Evolutionary conservation across 176 grass and related monocot species (phyloP).

Genomic region (Eleusine indica): DNA sequence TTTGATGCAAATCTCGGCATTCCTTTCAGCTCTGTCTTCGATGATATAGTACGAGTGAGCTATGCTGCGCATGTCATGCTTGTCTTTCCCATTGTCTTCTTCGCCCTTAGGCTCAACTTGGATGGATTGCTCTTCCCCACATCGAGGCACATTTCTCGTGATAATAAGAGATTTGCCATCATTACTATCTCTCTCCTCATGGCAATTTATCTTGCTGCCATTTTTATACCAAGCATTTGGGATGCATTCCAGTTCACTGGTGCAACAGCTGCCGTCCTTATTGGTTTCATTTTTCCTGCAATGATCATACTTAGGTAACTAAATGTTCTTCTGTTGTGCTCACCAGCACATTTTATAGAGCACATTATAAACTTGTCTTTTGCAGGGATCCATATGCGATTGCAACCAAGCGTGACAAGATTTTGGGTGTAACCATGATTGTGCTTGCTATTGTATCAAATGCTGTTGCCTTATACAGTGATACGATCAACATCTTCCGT

Average conservation of each 20-base stretch:
- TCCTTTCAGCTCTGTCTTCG: conserved; percentile 62
- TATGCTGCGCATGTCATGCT: conserved; percentile 81
- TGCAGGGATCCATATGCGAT: conserved; percentile 79
- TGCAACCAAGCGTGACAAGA: conserved; percentile 65
- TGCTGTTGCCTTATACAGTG: conserved; percentile 81
- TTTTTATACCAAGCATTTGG: conserved; percentile 88
- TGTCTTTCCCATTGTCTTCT: conserved; percentile 86
- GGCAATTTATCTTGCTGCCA: conserved; percentile 67
- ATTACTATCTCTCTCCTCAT: conserved; percentile 63
- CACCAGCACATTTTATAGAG: not conserved
- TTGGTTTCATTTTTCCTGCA: conserved; percentile 91
- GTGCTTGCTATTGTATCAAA: conserved; percentile 77
- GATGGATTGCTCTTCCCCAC: conserved; percentile 80
- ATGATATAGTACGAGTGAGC: conserved; percentile 78
- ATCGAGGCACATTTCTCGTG: conserved; percentile 60
- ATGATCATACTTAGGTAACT: conserved; percentile 76
- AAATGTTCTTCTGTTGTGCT: not conserved
- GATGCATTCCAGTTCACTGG: conserved; percentile 86
- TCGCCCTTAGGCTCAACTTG: conserved; percentile 73
- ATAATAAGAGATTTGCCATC: conserved; percentile 65
- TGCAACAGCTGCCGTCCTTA: conserved; percentile 69
- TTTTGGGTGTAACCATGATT: conserved; percentile 81
- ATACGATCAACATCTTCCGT: conserved; percentile 54
- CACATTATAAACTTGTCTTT: not conserved
- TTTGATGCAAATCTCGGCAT: conserved; percentile 79